A percentile compares a stretch with the other conserved stretches of the same genome.
Conservation (phyloP, 2,329 filamentous ascomycete species). For the Pseudonectria foliicola region DNA sequence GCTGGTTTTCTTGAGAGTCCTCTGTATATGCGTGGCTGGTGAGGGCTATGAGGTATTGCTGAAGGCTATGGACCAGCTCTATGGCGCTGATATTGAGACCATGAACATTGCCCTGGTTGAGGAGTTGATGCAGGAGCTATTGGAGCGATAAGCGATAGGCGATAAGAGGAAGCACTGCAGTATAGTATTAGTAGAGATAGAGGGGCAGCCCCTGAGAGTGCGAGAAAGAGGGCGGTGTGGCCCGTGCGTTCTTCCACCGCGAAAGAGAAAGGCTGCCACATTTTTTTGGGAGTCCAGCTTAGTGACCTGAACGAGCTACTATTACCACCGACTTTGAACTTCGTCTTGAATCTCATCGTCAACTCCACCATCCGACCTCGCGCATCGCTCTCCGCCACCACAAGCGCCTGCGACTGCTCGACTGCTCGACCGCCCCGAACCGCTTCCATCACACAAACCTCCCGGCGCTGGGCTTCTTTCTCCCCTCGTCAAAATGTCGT, state of each 20-base stretch:
- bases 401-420: conserved; percentile 2
- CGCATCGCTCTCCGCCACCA: conserved; percentile 8
- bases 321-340: conserved; percentile 21
- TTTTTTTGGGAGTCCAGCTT: conserved; percentile 42
- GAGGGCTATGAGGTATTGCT: too few relatives aligned
- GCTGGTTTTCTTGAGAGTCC: too few relatives aligned
- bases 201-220: too few relatives aligned
- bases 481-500: conserved; percentile 62
- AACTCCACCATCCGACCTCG: conserved; percentile 5
- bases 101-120: too few relatives aligned
- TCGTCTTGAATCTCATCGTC: conserved; percentile 11
- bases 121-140: too few relatives aligned
- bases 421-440: too few relatives aligned
- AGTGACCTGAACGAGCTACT: conserved; percentile 24
- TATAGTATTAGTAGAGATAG: too few relatives aligned
- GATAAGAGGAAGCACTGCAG: too few relatives aligned
- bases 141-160: too few relatives aligned
- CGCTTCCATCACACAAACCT: conserved; percentile 7
- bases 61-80: too few relatives aligned
- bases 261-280: conserved; percentile 38
- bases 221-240: conserved; percentile 7
- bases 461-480: conserved; percentile 6
- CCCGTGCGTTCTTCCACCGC: conserved; percentile 21
- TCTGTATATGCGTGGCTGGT: too few relatives aligned
- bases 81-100: too few relatives aligned